Base-by-base conservation (phyloP, 768 basidiomycete genomes). In the Porphyrellus cyaneotinctus region DNA sequence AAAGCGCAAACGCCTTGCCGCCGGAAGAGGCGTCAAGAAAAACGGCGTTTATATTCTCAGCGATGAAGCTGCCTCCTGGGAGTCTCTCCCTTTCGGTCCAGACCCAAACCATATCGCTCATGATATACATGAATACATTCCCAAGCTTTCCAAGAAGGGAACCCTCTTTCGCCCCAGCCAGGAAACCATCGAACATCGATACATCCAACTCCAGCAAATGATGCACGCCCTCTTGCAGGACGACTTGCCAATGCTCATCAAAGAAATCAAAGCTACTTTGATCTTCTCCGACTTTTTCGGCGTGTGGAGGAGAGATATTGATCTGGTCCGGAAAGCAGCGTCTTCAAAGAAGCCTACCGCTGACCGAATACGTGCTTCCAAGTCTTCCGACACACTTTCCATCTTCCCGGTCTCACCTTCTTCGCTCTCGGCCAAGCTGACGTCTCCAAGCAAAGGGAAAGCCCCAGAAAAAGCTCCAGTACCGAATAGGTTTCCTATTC, bases 1-100 rank as follows among this genome's bases (percentile, higher is more conserved):
- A 60, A 91, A 89, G 70, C 83, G 83, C 14, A 74, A 72, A 24
- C 82, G 87, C 30, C 79, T 91, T 12, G 68, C 73, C 6, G 79
- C 81, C 15, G 89, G 89, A 0, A 91, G 88, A 61, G 87, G 88
- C 14, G 77, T 89, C 51, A 87, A 87, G 74, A 84, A 80, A 54
- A 72, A 83, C 50, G 81, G 85, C 17, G 76, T 88, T 3, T 80
- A 88, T 53, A 78, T 87, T 53, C 80, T 83, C 53, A 78, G 82
- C 30, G 84, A 89, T 62, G 74, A 77, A 51, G 90, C 90, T 2
- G 84, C 90, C 1, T 91, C 90, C 14, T 92, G 86, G 75, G 90
- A 91, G 47, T 91, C 88, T 1, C 76, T 92, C 18, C 90, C 90
- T 13, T 85, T 87, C 8, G 90, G 88, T 9, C 89, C 89, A n/a